phyloP scores from a whole-genome alignment of 2,329 filamentous ascomycete species.

The Fusarium heterosporum region DNA sequence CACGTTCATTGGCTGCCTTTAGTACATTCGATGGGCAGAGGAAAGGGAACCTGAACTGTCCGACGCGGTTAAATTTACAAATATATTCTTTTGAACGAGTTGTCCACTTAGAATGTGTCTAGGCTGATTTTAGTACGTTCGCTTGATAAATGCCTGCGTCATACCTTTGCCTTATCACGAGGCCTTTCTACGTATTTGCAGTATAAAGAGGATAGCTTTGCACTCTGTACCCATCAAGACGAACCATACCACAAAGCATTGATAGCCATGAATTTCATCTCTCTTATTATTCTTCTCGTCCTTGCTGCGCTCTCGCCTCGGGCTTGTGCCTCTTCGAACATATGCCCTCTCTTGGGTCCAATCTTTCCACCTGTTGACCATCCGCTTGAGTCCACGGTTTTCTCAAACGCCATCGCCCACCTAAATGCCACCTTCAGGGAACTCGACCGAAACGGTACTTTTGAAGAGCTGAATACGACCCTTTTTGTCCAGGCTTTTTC shows the following conservation, averaged over 20 bases:
- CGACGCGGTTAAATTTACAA: background rate
- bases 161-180: background rate
- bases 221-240: no score
- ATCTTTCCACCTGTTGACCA: background rate
- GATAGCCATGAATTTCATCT: background rate
- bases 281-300: background rate
- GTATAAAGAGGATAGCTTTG: background rate
- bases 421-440: background rate
- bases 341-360: constrained; percentile 8
- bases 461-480: constrained; percentile 6
- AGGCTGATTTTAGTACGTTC: accelerated
- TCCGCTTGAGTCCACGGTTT: background rate
- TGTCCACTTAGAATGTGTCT: background rate
- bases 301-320: background rate
- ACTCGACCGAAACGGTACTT: background rate
- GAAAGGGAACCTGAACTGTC: no score
- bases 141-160: accelerated
- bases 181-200: no score
- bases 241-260: background rate
- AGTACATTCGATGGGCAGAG: no score
- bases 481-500: constrained; percentile 17
- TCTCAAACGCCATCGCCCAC: background rate
- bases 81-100: background rate
- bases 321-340: background rate
- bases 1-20: background rate